Base-by-base conservation (phyloP, 2,329 filamentous ascomycete species). In the Ophiostoma pallidulum region DNA sequence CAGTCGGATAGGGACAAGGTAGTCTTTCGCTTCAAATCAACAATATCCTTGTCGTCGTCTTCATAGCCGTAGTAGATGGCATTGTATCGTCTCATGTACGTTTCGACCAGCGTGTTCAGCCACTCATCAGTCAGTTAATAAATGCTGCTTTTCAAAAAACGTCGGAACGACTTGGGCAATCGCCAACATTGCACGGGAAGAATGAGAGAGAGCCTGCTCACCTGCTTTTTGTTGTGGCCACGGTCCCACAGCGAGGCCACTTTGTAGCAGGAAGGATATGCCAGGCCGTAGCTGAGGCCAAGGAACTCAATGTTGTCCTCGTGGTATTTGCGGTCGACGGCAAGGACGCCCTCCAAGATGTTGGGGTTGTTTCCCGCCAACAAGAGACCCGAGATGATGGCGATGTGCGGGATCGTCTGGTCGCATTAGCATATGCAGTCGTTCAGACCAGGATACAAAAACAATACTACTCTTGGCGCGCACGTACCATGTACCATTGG, bases 361-460 rank as follows among this genome's bases (percentile, higher is more conserved):
- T 54, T 58, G 9, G 59, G 59, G 29, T 60, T 60, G 50, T 60
- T 61, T 8, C 58, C 57, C 3, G 59, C 57, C 8, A 60, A 52
- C 22, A 61, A 38, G 33, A 56, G 47, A 37, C 54, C 55, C 0
- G 56, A 56, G 20, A 60, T 36, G 14, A 61, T 58, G 35, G 58
- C 53, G 16, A 59, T 56, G 14, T 61, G 59, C 1, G 58, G 58
- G 9, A 61, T 58, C 2, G 51, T 57, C 58, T 53, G 4, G 0
- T 31, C 6, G 18, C 3, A 44, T 26, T 14, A 44, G 46, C 37
- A 16, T 50, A 51, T 14, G 9, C n/a, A 31, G 42, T 13, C 10
- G 2, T 35, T n/a, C n/a, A n/a, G n/a, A n/a, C n/a, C n/a, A n/a
- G n/a, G n/a, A n/a, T 39, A 5, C 48, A n/a, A 37, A 44, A 16